phyloP scores from a whole-genome alignment of 1,284 basidiomycete species.

The Thecaphora thlaspeos region DNA sequence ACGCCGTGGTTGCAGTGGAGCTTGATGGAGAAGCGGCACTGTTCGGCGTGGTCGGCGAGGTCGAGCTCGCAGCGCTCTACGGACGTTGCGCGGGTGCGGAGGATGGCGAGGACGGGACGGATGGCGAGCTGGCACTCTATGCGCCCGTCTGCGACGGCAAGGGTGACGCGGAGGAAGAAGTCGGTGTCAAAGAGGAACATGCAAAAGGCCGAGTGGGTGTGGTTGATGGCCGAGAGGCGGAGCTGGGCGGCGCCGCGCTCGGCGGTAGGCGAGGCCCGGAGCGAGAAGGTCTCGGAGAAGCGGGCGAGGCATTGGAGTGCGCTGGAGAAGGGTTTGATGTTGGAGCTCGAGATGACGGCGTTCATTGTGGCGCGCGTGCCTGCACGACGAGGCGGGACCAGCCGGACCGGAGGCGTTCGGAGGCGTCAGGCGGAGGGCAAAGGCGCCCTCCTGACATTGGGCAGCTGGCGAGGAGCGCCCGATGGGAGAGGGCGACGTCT shows the following conservation, averaged over 20 bases:
- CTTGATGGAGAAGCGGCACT: constrained; percentile 23
- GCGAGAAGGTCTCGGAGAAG: constrained; percentile 37
- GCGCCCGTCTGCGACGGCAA: constrained; percentile 3
- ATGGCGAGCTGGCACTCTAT: constrained; percentile 43
- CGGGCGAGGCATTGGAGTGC: constrained; percentile 20
- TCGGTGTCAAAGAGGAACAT: constrained; percentile 36
- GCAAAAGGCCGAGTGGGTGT: constrained; percentile 48
- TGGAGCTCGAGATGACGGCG: constrained; percentile 27
- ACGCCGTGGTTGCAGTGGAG: constrained; percentile 35
- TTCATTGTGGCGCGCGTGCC: constrained; percentile 34
- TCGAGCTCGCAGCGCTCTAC: constrained; percentile 32
- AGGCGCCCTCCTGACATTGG: no score
- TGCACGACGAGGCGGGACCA: no score
- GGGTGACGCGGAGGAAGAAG: constrained; percentile 34
- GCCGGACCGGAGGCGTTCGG: no score
- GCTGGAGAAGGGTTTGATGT: constrained; percentile 32
- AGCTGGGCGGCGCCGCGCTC: constrained; percentile 14
- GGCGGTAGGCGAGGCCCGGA: constrained; percentile 13
- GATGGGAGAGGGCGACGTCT: no score
- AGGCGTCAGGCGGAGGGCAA: no score
- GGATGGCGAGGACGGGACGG: constrained; percentile 35
- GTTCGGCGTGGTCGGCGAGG: constrained; percentile 8
- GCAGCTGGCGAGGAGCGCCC: no score
- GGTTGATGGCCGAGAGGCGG: constrained; percentile 45
- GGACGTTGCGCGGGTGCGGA: constrained; percentile 23